Percentiles rank a stretch among this genome's conserved stretches.
These are phyloP conservation scores for Komagataella populi DNA, from an alignment of 805 yeast genomes.

Conservation along the genomic window DNA sequence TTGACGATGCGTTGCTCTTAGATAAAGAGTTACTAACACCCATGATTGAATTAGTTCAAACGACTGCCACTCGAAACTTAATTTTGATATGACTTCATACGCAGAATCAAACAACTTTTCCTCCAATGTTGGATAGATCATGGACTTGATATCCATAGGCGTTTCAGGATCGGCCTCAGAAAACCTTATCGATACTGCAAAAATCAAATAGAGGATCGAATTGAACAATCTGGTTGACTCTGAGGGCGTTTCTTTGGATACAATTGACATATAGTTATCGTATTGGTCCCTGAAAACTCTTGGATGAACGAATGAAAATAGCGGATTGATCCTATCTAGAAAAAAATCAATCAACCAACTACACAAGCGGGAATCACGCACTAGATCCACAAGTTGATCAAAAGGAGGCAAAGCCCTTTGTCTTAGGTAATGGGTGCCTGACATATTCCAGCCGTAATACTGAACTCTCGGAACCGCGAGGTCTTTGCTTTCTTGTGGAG, in stretches of 20 bases:
- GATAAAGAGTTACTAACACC: slow-evolving; percentile 28
- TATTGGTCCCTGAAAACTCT: too few relatives aligned
- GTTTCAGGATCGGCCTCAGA: slow-evolving; percentile 21
- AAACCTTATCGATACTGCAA: slow-evolving; percentile 37
- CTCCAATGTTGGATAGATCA: slow-evolving; percentile 14
- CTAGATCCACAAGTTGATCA: too few relatives aligned
- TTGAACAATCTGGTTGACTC: slow-evolving; percentile 29
- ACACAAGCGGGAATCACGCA: too few relatives aligned
- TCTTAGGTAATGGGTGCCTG: too few relatives aligned
- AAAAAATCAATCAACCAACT: too few relatives aligned
- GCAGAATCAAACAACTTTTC: slow-evolving; percentile 27
- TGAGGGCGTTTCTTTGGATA: background rate
- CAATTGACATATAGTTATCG: background rate
- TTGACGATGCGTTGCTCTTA: slow-evolving; percentile 13
- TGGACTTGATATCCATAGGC: too few relatives aligned
- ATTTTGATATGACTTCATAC: slow-evolving; percentile 20
- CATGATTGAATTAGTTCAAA: slow-evolving; percentile 36
- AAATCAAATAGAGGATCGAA: slow-evolving; percentile 34
- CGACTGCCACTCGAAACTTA: slow-evolving; percentile 38
- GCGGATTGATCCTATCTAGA: too few relatives aligned
- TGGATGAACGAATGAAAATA: too few relatives aligned
- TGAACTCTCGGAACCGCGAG: too few relatives aligned
- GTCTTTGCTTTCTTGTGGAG: too few relatives aligned
- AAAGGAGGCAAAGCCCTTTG: too few relatives aligned
- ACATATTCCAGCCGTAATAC: too few relatives aligned